These are phyloP conservation scores for Volvox carteri DNA, from an alignment of 163 green algal genomes.

Conservation along the genomic window DNA sequence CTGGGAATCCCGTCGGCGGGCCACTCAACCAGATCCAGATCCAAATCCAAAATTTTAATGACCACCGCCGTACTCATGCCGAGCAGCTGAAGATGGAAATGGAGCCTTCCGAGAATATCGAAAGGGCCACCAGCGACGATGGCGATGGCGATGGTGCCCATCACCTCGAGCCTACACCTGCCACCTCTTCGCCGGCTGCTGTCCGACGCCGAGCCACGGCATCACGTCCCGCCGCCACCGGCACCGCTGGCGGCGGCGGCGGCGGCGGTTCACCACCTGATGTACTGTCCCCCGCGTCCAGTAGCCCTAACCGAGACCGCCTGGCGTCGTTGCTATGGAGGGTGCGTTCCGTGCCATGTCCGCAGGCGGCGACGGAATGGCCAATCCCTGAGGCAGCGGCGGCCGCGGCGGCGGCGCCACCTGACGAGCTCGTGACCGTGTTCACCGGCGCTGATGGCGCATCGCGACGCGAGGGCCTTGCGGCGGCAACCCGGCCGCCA, in stretches of 20 bases:
- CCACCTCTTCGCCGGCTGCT: background rate
- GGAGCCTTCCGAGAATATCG: no score
- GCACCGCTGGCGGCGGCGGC: background rate
- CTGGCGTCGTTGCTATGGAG: background rate
- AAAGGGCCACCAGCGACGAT: no score
- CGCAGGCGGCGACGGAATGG: background rate
- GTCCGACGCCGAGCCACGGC: background rate
- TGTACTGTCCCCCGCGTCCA: background rate
- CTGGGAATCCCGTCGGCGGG: no score
- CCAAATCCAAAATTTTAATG: no score
- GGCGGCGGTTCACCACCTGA: background rate
- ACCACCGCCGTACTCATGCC: no score
- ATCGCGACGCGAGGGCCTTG: background rate
- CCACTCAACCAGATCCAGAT: no score
- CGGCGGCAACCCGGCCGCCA: background rate
- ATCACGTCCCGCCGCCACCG: background rate
- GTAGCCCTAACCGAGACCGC: background rate
- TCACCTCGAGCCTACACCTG: no score
- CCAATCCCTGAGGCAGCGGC: background rate
- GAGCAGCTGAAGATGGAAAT: no score
- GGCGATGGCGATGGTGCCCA: no score
- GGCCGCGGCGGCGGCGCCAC: background rate
- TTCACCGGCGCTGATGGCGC: background rate
- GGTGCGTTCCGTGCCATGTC: background rate
- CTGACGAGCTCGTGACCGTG: background rate